A percentile compares a stretch with the other conserved stretches of the same genome.
Conservation (phyloP, 805 yeast species). For the Metschnikowia reukaufii region DNA sequence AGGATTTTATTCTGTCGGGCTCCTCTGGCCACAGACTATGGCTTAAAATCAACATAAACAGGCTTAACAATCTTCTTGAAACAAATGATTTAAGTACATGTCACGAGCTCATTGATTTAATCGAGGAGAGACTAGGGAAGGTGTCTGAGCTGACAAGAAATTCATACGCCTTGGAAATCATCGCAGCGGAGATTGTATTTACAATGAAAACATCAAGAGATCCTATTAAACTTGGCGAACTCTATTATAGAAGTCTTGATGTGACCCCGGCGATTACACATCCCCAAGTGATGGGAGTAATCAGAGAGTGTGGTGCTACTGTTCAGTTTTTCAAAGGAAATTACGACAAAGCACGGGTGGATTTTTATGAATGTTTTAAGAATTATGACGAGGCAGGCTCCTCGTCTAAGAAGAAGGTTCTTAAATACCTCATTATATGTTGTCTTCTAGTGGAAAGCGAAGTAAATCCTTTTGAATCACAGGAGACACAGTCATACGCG, state of each 20-base stretch:
- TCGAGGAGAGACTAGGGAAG: slow-evolving; percentile 38
- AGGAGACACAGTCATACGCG: slow-evolving; percentile 60
- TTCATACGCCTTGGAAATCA: slow-evolving; percentile 57
- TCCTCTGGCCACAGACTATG: slow-evolving; percentile 36
- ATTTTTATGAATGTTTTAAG: slow-evolving; percentile 52
- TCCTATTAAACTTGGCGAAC: slow-evolving; percentile 41
- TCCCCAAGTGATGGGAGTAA: slow-evolving; percentile 70
- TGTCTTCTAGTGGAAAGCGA: slow-evolving; percentile 63
- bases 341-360: slow-evolving; percentile 61
- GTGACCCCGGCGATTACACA: slow-evolving; percentile 69
- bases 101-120: slow-evolving; percentile 28
- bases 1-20: slow-evolving; percentile 19
- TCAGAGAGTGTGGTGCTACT: slow-evolving; percentile 74
- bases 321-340: slow-evolving; percentile 60
- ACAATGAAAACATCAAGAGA: slow-evolving; percentile 37
- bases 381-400: slow-evolving; percentile 47
- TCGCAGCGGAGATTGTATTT: slow-evolving; percentile 63
- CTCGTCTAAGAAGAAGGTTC: slow-evolving; percentile 49
- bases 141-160: slow-evolving; percentile 47
- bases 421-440: slow-evolving; percentile 62
- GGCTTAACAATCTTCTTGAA: slow-evolving; percentile 38
- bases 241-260: slow-evolving; percentile 44
- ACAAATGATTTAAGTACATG: slow-evolving; percentile 35
- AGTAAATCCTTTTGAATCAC: slow-evolving; percentile 70
- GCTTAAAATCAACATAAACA: slow-evolving; percentile 48